phyloP scores from a whole-genome alignment of 305 asterid genomes.

The Salvia sclarea region DNA sequence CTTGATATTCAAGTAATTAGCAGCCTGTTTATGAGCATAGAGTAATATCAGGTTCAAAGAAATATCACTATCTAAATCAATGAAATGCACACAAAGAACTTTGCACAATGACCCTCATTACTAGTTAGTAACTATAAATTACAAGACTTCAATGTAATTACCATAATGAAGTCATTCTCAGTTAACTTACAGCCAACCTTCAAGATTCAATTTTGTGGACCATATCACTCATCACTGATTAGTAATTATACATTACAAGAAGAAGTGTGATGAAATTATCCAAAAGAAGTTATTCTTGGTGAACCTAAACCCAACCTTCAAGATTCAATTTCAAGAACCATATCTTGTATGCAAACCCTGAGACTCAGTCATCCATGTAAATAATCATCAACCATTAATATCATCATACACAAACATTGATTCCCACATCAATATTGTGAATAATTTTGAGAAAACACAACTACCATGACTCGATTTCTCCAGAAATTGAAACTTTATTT shows the following conservation, averaged over 20 bases:
- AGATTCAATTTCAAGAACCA: neutral
- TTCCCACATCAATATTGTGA: neutral
- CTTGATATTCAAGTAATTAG: slow-evolving; percentile 53
- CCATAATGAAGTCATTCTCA: neutral
- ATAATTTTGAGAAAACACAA: neutral
- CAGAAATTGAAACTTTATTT: neutral
- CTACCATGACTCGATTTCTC: neutral
- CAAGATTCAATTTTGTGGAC: slow-evolving; percentile 3
- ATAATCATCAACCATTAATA: neutral
- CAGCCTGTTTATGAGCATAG: slow-evolving; percentile 41
- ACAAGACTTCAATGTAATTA: neutral
- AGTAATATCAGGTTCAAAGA: neutral
- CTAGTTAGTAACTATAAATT: neutral
- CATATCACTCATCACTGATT: neutral
- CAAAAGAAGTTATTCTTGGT: neutral
- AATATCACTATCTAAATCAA: too few relatives aligned
- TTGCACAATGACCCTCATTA: neutral
- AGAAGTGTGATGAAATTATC: neutral
- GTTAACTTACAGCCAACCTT: neutral
- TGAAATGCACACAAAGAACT: neutral
- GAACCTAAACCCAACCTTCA: neutral
- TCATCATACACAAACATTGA: neutral
- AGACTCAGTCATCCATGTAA: neutral
- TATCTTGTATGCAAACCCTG: neutral
- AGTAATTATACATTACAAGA: too few relatives aligned